phyloP scores from a whole-genome alignment of 1,284 basidiomycete species.

The Dichomitus squalens region DNA sequence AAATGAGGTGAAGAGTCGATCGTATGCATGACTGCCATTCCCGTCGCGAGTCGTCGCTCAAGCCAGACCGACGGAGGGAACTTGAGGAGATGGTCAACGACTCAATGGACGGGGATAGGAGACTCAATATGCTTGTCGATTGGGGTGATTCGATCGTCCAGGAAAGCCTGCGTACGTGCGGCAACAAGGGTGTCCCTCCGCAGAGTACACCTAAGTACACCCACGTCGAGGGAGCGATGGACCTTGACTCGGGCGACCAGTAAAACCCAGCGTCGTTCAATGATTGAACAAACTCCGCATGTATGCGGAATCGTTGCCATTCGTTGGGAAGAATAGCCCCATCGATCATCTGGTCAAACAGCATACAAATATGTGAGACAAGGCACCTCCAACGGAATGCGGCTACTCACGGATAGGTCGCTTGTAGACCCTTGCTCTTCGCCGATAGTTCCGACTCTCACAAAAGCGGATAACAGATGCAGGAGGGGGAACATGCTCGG shows the following conservation, averaged over 20 bases:
- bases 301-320: background rate
- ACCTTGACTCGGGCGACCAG: background rate
- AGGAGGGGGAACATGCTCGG: background rate
- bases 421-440: background rate
- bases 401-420: too few relatives aligned
- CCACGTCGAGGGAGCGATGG: background rate
- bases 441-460: background rate
- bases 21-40: background rate
- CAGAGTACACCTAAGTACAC: background rate
- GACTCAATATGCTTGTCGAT: background rate
- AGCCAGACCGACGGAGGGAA: background rate
- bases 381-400: too few relatives aligned
- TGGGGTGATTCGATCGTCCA: background rate
- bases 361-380: too few relatives aligned
- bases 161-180: background rate
- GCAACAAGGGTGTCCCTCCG: background rate
- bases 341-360: background rate
- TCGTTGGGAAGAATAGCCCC: background rate
- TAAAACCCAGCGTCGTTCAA: background rate
- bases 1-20: background rate
- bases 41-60: background rate
- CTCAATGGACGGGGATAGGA: background rate
- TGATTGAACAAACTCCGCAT: background rate
- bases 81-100: background rate
- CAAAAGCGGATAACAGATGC: background rate